These are phyloP conservation scores for Mallotus japonicus DNA, from an alignment of 441 rosid species.

Conservation along the genomic window DNA sequence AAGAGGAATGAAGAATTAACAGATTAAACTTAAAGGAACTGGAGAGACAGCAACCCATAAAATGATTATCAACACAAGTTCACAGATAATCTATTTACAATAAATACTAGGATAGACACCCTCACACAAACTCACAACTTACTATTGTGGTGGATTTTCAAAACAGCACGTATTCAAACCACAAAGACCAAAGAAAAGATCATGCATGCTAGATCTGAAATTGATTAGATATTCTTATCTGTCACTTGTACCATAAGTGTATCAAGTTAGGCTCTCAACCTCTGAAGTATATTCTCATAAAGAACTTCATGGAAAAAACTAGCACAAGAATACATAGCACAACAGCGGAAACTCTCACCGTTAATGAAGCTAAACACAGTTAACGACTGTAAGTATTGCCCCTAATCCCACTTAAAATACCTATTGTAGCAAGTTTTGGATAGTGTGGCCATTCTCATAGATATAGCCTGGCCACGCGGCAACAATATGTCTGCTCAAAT, in stretches of 20 bases:
- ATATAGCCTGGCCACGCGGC: not conserved
- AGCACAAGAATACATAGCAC: not conserved
- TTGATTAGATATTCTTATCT: not conserved
- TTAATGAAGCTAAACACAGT: too few relatives aligned
- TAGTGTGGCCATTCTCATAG: not conserved
- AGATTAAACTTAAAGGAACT: not conserved
- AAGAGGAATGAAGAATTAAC: not conserved
- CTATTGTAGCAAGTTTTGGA: too few relatives aligned
- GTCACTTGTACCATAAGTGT: not conserved
- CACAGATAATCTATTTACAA: not conserved
- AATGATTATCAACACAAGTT: too few relatives aligned
- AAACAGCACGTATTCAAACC: too few relatives aligned
- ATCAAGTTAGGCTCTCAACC: not conserved
- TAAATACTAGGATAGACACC: not conserved
- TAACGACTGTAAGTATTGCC: too few relatives aligned
- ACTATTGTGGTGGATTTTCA: not conserved
- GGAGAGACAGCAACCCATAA: too few relatives aligned
- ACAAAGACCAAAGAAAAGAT: not conserved
- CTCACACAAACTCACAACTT: not conserved
- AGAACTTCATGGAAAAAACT: not conserved
- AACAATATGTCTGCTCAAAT: not conserved
- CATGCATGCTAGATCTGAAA: not conserved
- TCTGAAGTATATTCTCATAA: not conserved
- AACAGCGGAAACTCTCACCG: not conserved
- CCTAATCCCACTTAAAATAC: too few relatives aligned